A percentile compares a stretch with the other conserved stretches of the same genome.
These are phyloP conservation scores for Ceratocystiopsis sp. DNA, from an alignment of 2,329 filamentous ascomycete genomes.

Conservation along the genomic window DNA sequence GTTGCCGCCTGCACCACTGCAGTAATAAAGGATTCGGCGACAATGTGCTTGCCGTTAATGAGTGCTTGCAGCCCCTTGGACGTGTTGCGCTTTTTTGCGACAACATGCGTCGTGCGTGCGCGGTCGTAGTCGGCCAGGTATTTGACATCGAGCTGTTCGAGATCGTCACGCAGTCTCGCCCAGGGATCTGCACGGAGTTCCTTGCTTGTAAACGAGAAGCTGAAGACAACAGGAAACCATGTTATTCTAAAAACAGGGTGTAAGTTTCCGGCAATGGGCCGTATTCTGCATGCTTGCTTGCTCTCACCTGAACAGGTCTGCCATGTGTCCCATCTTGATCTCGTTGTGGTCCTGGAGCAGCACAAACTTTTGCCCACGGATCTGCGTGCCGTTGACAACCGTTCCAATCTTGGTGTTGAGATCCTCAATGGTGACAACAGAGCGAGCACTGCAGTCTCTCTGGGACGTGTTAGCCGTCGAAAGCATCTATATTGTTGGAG, in stretches of 20 bases:
- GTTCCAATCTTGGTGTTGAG: conserved; percentile 75
- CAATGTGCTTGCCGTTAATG: conserved; percentile 63
- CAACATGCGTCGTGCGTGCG: conserved; percentile 65
- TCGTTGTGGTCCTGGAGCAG: conserved; percentile 42
- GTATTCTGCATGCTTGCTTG: too few relatives aligned
- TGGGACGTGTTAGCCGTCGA: conserved; percentile 13
- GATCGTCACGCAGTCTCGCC: conserved; percentile 38
- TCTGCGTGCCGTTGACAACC: conserved; percentile 52
- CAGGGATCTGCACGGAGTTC: conserved; percentile 52
- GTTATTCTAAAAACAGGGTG: conserved; percentile 48
- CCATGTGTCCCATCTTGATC: conserved; percentile 56
- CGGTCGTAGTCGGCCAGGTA: conserved; percentile 55
- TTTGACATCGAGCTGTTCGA: conserved; percentile 84
- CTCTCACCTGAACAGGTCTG: conserved; percentile 30
- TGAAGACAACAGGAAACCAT: conserved; percentile 70
- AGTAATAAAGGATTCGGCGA: conserved; percentile 56
- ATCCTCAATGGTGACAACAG: conserved; percentile 56
- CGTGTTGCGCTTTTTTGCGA: conserved; percentile 80
- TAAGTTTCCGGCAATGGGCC: conserved; percentile 25
- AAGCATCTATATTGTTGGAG: too few relatives aligned
- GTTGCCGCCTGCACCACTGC: conserved; percentile 40
- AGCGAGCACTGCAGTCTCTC: conserved; percentile 47
- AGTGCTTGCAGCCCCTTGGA: conserved; percentile 74
- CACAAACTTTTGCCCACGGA: conserved; percentile 42
- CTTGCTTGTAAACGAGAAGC: conserved; percentile 58